A percentile compares a stretch with the other conserved stretches of the same genome.
Evolutionary conservation across 129 eudicot genomes (phyloP).

Genomic region (Saposhnikovia divaricata): DNA sequence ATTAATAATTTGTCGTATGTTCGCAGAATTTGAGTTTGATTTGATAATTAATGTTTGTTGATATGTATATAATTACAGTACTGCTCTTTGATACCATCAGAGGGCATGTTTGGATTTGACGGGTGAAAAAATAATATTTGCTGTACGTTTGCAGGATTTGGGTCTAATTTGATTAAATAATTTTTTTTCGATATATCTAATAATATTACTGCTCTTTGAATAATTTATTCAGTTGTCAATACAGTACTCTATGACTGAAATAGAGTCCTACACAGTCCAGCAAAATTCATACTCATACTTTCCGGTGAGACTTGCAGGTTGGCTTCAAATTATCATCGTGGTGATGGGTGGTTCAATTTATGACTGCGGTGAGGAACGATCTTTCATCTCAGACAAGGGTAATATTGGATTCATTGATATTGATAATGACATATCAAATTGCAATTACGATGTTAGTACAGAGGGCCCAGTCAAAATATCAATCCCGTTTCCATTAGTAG

Average conservation of each 20-base stretch:
- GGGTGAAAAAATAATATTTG: neutral
- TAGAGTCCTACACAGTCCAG: too few species aligned
- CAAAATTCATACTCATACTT: too few species aligned
- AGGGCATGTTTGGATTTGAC: too few species aligned
- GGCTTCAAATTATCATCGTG: slow-evolving; percentile 10
- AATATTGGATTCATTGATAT: slow-evolving; percentile 78
- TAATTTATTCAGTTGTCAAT: too few species aligned
- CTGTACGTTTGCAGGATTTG: neutral
- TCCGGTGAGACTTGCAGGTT: slow-evolving; percentile 12
- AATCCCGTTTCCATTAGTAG: slow-evolving; percentile 58
- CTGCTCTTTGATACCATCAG: neutral
- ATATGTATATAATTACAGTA: neutral
- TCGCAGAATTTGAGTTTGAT: too few species aligned
- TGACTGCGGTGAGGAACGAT: slow-evolving; percentile 55
- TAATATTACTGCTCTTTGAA: neutral
- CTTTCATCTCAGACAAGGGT: slow-evolving; percentile 62
- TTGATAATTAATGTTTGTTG: too few species aligned
- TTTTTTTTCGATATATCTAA: neutral
- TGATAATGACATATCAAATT: slow-evolving; percentile 38
- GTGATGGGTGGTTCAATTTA: slow-evolving; percentile 36
- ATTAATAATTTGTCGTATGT: too few species aligned
- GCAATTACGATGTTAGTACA: slow-evolving; percentile 36
- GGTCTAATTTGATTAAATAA: neutral
- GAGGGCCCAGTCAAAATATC: slow-evolving; percentile 60
- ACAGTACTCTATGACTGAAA: too few species aligned